phyloP scores from a whole-genome alignment of 2,329 filamentous ascomycete species.

The Fusarium piperis region DNA sequence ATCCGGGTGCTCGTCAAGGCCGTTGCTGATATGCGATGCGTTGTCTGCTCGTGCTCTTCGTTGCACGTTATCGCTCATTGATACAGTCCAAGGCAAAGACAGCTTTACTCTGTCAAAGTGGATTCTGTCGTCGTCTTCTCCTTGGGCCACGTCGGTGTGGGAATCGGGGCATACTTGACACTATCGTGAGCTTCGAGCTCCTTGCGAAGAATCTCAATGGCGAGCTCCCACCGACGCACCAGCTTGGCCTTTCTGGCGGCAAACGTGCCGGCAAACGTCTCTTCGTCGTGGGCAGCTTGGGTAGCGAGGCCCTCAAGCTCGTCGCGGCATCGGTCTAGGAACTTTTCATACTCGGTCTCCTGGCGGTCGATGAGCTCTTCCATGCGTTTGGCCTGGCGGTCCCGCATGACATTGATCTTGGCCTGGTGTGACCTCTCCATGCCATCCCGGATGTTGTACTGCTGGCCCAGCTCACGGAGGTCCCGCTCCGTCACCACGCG shows the following conservation, averaged over 20 bases:
- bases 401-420: slow-evolving; percentile 73
- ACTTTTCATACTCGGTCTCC: slow-evolving; percentile 58
- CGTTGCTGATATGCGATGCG: background rate
- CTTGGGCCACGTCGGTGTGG: slow-evolving; percentile 47
- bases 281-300: slow-evolving; percentile 60
- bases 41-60: background rate
- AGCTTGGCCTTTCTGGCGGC: slow-evolving; percentile 55
- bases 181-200: slow-evolving; percentile 60
- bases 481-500: slow-evolving; percentile 69
- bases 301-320: slow-evolving; percentile 61
- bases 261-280: slow-evolving; percentile 57
- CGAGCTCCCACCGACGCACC: slow-evolving; percentile 61
- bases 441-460: slow-evolving; percentile 68
- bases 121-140: slow-evolving; percentile 11
- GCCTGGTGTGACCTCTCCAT: slow-evolving; percentile 68
- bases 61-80: background rate
- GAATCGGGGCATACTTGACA: slow-evolving; percentile 52
- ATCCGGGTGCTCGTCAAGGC: slow-evolving; percentile 2
- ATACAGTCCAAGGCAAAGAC: background rate
- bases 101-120: slow-evolving; percentile 1
- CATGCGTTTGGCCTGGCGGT: slow-evolving; percentile 69
- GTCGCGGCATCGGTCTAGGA: slow-evolving; percentile 56
- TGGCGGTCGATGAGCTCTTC: slow-evolving; percentile 67
- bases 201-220: slow-evolving; percentile 62
- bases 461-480: slow-evolving; percentile 66